These are phyloP conservation scores for Gautieria morchelliformis DNA, from an alignment of 768 basidiomycete genomes.

Conservation along the genomic window DNA sequence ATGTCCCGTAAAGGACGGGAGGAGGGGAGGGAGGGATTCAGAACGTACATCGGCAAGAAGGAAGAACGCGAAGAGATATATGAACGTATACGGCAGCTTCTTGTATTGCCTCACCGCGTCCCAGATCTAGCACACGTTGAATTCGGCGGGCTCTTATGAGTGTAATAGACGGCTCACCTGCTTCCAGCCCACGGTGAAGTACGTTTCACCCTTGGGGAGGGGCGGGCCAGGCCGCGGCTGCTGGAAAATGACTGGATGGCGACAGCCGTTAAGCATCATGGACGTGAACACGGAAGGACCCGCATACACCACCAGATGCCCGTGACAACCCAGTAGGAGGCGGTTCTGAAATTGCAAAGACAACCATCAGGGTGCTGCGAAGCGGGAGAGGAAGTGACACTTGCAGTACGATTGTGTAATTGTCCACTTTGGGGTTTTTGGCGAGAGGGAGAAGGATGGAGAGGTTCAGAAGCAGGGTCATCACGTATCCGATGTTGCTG, in stretches of 20 bases:
- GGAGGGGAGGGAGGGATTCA: too few species aligned
- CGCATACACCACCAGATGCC: constrained; percentile 76
- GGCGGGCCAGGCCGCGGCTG: constrained; percentile 75
- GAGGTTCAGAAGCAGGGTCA: constrained; percentile 55
- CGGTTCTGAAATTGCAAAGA: constrained; percentile 42
- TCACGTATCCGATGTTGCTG: constrained; percentile 68
- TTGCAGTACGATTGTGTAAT: constrained; percentile 64
- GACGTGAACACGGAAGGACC: not conserved
- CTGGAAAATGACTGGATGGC: constrained; percentile 61
- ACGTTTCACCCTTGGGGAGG: constrained; percentile 66
- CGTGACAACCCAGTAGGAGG: constrained; percentile 57
- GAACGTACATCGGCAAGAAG: constrained; percentile 62
- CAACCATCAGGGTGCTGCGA: not conserved
- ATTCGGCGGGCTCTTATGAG: constrained; percentile 1
- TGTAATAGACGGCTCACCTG: constrained; percentile 36
- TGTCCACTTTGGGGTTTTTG: constrained; percentile 55
- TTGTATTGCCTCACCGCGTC: constrained; percentile 64
- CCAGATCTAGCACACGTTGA: constrained; percentile 49
- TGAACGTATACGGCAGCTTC: constrained; percentile 71
- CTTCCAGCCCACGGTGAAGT: constrained; percentile 80
- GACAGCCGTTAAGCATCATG: not conserved
- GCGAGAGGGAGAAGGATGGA: constrained; percentile 57
- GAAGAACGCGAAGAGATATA: constrained; percentile 69
- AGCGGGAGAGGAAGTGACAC: constrained; percentile 14
- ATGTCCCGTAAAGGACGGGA: constrained; percentile 11